Percentiles rank a stretch among this genome's conserved stretches.
Conservation (phyloP, 1,284 basidiomycete species). For the Cryptococcus neoformans region DNA sequence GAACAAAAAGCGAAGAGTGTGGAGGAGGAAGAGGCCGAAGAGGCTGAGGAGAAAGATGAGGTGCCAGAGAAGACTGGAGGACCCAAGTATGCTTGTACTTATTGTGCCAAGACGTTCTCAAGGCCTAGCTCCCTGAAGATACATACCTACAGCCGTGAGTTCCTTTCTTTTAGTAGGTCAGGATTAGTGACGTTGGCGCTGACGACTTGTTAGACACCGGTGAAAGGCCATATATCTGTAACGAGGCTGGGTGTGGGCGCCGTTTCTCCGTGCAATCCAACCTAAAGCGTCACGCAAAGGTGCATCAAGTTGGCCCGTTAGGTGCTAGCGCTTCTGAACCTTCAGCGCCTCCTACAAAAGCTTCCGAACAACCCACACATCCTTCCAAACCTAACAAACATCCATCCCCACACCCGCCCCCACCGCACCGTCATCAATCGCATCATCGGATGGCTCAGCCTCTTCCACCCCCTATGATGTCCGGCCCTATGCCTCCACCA, state of each 20-base stretch:
- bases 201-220: constrained; percentile 35
- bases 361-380: background rate
- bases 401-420: background rate
- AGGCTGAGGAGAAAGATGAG: constrained; percentile 11
- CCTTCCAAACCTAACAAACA: background rate
- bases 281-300: constrained; percentile 45
- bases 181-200: background rate
- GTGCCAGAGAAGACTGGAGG: constrained; percentile 17
- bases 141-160: constrained; percentile 47
- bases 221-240: constrained; percentile 43
- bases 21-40: constrained; percentile 6
- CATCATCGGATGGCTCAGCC: constrained; percentile 5
- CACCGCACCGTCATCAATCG: background rate
- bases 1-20: constrained; percentile 11
- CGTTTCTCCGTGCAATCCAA: constrained; percentile 48
- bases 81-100: constrained; percentile 44
- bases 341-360: background rate
- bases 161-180: too few species aligned
- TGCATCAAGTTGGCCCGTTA: constrained; percentile 31
- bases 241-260: constrained; percentile 38
- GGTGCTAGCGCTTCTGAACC: background rate
- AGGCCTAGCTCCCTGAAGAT: constrained; percentile 43
- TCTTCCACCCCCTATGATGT: background rate
- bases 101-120: constrained; percentile 44
- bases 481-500: background rate